These are phyloP conservation scores for Sporothrix globosa DNA, from an alignment of 2,329 filamentous ascomycete species.

Conservation along the genomic window DNA sequence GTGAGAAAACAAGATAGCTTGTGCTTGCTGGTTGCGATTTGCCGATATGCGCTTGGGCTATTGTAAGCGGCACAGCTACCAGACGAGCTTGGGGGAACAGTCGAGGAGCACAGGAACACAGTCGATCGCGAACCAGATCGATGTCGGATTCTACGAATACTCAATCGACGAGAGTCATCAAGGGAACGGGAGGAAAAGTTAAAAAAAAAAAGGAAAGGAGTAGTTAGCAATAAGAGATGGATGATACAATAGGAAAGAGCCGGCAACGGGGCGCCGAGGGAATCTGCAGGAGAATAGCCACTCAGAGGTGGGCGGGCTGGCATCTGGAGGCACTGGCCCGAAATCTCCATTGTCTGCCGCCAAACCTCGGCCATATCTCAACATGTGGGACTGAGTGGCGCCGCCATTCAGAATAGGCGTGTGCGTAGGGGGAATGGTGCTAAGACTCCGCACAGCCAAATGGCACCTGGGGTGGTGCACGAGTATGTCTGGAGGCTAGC, in stretches of 20 bases:
- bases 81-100: not conserved
- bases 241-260: slow-evolving; percentile 13
- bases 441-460: slow-evolving; percentile 25
- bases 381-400: slow-evolving; percentile 34
- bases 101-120: not conserved
- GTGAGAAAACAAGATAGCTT: slow-evolving; percentile 14
- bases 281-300: slow-evolving; percentile 27
- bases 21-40: slow-evolving; percentile 2
- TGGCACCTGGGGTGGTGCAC: slow-evolving; percentile 2
- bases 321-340: slow-evolving; percentile 27
- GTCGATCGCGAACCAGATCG: not conserved
- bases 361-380: slow-evolving; percentile 37
- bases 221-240: not conserved
- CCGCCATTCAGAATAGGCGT: slow-evolving; percentile 31
- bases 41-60: slow-evolving; percentile 26
- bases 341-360: slow-evolving; percentile 30
- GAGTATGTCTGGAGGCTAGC: slow-evolving; percentile 26
- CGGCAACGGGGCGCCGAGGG: slow-evolving; percentile 30
- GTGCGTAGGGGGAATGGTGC: slow-evolving; percentile 21
- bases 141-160: not conserved
- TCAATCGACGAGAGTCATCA: slow-evolving; percentile 1
- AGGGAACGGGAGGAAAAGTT: not conserved
- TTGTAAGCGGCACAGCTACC: slow-evolving; percentile 25
- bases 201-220: slow-evolving; percentile 18
- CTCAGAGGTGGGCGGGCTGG: slow-evolving; percentile 24